Percentiles rank a stretch among this genome's conserved stretches.
phyloP scores from a whole-genome alignment of 2,329 filamentous ascomycete species.

The Trichoderma atroviride region DNA sequence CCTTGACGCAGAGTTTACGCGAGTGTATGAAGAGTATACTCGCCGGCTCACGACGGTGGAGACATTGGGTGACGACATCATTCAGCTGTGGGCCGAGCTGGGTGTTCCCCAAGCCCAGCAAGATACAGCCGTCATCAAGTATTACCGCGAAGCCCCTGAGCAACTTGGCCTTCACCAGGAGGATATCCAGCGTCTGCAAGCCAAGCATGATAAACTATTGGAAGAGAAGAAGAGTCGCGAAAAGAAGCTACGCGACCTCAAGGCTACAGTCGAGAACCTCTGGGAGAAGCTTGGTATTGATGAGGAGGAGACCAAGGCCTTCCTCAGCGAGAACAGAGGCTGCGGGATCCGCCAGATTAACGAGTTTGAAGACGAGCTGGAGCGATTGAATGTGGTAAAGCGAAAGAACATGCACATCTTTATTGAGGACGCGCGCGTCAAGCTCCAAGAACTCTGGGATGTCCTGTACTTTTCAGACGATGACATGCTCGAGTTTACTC shows the following conservation, averaged over 20 bases:
- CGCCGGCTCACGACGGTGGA: conserved; percentile 77
- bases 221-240: conserved; percentile 90
- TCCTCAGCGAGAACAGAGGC: conserved; percentile 84
- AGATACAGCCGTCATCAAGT: conserved; percentile 82
- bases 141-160: conserved; percentile 87
- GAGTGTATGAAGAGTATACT: conserved; percentile 95
- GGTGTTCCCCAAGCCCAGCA: conserved; percentile 93
- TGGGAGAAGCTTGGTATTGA: conserved; percentile 89
- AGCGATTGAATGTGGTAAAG: conserved; percentile 87
- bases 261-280: conserved; percentile 74
- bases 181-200: conserved; percentile 72
- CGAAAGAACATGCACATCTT: conserved; percentile 93
- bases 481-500: conserved; percentile 97
- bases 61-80: conserved; percentile 77
- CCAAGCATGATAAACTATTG: conserved; percentile 77
- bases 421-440: conserved; percentile 88
- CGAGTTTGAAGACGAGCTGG: conserved; percentile 90
- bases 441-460: conserved; percentile 95
- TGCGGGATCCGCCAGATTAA: conserved; percentile 91
- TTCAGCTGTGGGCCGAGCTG: conserved; percentile 93
- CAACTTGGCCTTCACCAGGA: conserved; percentile 91
- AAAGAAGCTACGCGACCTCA: conserved; percentile 74
- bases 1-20: conserved; percentile 87
- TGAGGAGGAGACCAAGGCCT: conserved; percentile 78
- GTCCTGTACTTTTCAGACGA: conserved; percentile 92